Base-by-base conservation (phyloP, 305 asterid species). In the Fraxinus sp. region DNA sequence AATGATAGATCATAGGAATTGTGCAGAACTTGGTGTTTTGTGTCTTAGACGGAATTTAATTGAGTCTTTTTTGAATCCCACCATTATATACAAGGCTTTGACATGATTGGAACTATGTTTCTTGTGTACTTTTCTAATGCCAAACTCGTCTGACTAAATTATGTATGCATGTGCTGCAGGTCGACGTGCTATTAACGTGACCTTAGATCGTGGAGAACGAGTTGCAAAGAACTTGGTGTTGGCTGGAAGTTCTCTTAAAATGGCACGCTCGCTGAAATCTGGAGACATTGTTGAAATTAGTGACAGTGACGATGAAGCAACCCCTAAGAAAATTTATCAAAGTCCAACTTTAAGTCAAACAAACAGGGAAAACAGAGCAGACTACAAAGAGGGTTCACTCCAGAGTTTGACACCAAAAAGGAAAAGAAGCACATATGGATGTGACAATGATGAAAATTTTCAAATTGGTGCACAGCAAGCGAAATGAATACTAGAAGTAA, bases 241-340 rank as follows among this genome's bases (percentile, higher is more conserved):
- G 26, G 20, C 20, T 55, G 81, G 78, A 68, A 6, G 1, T 46
- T 64, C 78, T 1, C 24, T 32, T 57, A 78, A 77, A 78, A 39
- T 20, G 59, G 32, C 78, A 0, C 3, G 46, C 22, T 28, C 80
- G 10, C 68, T 26, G 77, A 43, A 68, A 35, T 39, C 41, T 72
- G 77, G 32, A 64, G 78, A 81, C 57, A 33, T 79, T 72, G 59
- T 77, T 39, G 79, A 74, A 26, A 49, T 83, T 20, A 20, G 1
- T 24, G 83, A 70, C 33, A 83, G 85, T 66, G 88, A 85, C 55
- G 88, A 88, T 81, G 86, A 84, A 46, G 37, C 52, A 30, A 73
- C 22, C 16, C 80, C 79, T 26, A 77, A 81, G 78, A 75, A 78
- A 68, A 30, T 22, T 68, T 68, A 20, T 66, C 70, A 28, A 24